A percentile compares a stretch with the other conserved stretches of the same genome.
These are phyloP conservation scores for Fusarium scirpi DNA, from an alignment of 2,329 filamentous ascomycete genomes.

Conservation along the genomic window DNA sequence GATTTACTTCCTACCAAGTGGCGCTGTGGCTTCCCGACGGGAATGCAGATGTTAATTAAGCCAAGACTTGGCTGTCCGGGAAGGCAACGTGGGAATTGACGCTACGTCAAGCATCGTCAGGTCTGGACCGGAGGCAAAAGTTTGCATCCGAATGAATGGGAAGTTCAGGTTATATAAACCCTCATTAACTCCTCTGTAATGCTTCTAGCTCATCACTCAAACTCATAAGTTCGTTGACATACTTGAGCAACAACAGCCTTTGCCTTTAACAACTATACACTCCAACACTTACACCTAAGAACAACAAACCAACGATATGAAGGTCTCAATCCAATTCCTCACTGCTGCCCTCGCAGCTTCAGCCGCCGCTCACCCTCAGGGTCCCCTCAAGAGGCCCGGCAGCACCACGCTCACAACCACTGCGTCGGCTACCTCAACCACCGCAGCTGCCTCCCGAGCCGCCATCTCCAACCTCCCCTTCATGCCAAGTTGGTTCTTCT, in stretches of 20 bases:
- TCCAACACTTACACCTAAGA: neutral
- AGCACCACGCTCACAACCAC: neutral
- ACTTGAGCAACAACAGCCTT: neutral
- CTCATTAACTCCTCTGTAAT: neutral
- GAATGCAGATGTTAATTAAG: slow-evolving; percentile 10
- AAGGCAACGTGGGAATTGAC: neutral
- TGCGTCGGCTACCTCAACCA: neutral
- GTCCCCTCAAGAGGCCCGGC: neutral
- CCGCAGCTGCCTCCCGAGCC: neutral
- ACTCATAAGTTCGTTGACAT: neutral
- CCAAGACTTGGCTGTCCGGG: slow-evolving; percentile 3
- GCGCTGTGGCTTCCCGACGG: slow-evolving; percentile 2
- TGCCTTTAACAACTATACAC: neutral
- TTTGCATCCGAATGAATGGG: too few species aligned
- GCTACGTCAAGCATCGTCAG: slow-evolving; percentile 11
- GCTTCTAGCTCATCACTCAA: neutral
- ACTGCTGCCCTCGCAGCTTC: slow-evolving; percentile 6
- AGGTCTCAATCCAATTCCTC: slow-evolving; percentile 16
- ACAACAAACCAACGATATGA: neutral
- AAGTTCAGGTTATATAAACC: neutral
- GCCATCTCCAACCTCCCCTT: slow-evolving; percentile 8
- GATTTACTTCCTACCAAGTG: neutral
- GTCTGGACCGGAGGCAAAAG: neutral
- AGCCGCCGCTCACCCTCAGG: slow-evolving; percentile 6
- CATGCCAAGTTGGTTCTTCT: slow-evolving; percentile 17